Evolutionary conservation across 345 rosid genomes (phyloP).

Genomic region (Geranium brycei): DNA sequence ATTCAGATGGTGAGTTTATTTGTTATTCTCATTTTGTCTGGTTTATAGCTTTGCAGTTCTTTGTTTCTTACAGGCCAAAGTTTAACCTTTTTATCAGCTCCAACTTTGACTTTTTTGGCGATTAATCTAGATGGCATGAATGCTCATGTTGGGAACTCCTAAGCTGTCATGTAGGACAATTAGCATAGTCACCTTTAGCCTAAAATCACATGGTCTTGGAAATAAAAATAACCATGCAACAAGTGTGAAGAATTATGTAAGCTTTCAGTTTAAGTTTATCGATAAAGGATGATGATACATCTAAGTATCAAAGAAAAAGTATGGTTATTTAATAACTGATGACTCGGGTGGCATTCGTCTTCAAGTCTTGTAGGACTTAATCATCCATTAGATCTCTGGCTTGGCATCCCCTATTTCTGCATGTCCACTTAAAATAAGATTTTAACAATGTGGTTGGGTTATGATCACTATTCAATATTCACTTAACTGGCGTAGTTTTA

Average conservation of each 20-base stretch:
- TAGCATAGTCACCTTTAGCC: background rate
- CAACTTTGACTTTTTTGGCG: background rate
- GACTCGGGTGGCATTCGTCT: too few species aligned
- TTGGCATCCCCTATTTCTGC: too few species aligned
- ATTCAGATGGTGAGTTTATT: constrained; percentile 54
- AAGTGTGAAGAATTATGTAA: background rate
- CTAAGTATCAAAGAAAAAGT: too few species aligned
- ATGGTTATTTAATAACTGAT: too few species aligned
- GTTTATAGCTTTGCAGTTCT: background rate
- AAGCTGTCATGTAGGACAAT: background rate
- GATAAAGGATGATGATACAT: too few species aligned
- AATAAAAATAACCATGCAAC: background rate
- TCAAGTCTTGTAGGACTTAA: too few species aligned
- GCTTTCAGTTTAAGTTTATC: too few species aligned
- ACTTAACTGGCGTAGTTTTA: too few species aligned
- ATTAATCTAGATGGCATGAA: background rate
- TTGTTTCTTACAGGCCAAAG: background rate
- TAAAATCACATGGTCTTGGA: background rate
- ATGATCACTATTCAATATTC: too few species aligned
- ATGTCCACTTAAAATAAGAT: too few species aligned
- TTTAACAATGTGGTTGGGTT: too few species aligned
- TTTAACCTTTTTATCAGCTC: background rate
- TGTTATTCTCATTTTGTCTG: background rate
- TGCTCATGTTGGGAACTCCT: background rate
- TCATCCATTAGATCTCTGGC: too few species aligned